Evolutionary conservation across 192 early-diverging fungal genomes (phyloP).

Genomic region (Coemansia sp.): DNA sequence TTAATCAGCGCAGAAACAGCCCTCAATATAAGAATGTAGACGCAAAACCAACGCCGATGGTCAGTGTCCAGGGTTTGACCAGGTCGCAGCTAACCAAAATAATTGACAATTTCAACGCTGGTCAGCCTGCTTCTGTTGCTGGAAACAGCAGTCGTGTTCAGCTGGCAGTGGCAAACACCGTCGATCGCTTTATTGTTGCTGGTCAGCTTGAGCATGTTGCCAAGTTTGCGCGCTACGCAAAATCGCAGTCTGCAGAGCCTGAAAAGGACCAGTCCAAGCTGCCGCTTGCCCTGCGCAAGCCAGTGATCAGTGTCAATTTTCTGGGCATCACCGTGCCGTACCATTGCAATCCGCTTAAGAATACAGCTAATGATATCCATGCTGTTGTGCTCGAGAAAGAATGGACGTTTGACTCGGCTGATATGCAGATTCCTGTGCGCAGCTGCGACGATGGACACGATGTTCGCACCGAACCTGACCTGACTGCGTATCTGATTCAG

Average conservation of each 20-base stretch:
- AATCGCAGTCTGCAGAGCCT: background rate
- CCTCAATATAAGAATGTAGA: background rate
- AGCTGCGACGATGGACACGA: slow-evolving; percentile 83
- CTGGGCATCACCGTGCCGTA: slow-evolving; percentile 89
- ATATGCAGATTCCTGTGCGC: slow-evolving; percentile 64
- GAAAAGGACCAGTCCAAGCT: no score
- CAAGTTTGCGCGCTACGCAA: background rate
- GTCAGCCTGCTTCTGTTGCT: no score
- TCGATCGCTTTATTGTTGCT: background rate
- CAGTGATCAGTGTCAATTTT: slow-evolving; percentile 36
- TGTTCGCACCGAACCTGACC: slow-evolving; percentile 56
- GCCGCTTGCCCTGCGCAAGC: no score
- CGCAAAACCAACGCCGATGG: no score
- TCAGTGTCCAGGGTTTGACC: background rate
- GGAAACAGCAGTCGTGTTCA: background rate
- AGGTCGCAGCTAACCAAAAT: slow-evolving; percentile 3
- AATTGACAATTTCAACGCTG: slow-evolving; percentile 22
- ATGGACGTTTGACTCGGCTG: slow-evolving; percentile 18
- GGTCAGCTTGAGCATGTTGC: background rate
- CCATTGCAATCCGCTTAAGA: slow-evolving; percentile 35
- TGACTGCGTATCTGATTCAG: slow-evolving; percentile 69
- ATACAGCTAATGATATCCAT: background rate
- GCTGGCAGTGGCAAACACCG: background rate
- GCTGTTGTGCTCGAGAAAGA: slow-evolving; percentile 7
- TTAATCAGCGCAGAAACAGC: background rate